Conservation (phyloP, 768 basidiomycete genomes). For the Leucosporidium scottii region DNA sequence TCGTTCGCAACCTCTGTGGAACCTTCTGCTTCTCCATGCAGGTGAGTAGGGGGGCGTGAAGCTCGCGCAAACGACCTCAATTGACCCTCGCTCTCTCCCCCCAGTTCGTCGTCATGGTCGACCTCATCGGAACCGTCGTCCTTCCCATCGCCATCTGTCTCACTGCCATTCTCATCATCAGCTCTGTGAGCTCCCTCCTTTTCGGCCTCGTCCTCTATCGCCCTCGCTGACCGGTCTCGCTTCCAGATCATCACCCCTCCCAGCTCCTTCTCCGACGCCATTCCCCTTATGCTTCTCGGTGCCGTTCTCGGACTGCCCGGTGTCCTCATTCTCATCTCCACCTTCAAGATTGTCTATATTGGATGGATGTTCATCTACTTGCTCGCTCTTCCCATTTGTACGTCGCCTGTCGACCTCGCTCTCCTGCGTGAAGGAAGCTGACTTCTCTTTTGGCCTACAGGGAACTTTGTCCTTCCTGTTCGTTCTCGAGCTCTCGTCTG, state of each 20-base stretch:
- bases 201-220: not conserved
- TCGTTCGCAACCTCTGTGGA: slow-evolving; percentile 92
- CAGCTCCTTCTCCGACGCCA: slow-evolving; percentile 77
- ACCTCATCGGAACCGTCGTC: slow-evolving; percentile 81
- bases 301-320: slow-evolving; percentile 91
- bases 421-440: too few relatives aligned
- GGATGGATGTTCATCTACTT: slow-evolving; percentile 98
- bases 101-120: slow-evolving; percentile 95
- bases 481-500: not conserved
- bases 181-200: slow-evolving; percentile 31
- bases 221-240: not conserved
- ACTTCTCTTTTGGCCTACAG: too few relatives aligned
- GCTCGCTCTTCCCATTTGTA: slow-evolving; percentile 77
- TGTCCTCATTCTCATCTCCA: slow-evolving; percentile 85
- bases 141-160: slow-evolving; percentile 87
- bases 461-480: slow-evolving; percentile 67
- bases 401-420: too few relatives aligned
- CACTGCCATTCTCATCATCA: slow-evolving; percentile 79
- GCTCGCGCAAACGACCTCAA: too few relatives aligned
- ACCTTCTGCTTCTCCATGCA: slow-evolving; percentile 99
- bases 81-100: too few relatives aligned
- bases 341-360: slow-evolving; percentile 87
- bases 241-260: slow-evolving; percentile 67
- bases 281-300: slow-evolving; percentile 79
- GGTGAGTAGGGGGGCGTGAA: too few relatives aligned